Evolutionary conservation across 192 early-diverging fungal species (phyloP).

Genomic region (Gaertneriomyces sp.): DNA sequence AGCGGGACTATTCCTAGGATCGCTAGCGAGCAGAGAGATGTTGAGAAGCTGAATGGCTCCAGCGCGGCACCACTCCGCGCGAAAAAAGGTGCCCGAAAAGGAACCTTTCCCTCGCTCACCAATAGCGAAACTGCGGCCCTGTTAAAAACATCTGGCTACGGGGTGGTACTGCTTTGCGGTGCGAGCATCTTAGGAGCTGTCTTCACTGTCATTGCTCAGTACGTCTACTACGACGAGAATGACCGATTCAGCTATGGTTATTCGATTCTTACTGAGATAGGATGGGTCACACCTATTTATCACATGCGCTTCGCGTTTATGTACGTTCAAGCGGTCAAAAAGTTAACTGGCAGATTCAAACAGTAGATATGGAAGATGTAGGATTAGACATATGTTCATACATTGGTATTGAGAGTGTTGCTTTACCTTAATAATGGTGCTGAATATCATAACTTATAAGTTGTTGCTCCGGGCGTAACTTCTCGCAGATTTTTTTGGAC

Average conservation of each 20-base stretch:
- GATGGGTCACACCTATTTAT: conserved; percentile 1
- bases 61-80: not conserved
- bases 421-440: too few species aligned
- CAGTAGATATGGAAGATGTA: too few species aligned
- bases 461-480: too few species aligned
- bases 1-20: too few species aligned
- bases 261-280: not conserved
- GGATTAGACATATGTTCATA: too few species aligned
- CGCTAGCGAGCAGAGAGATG: not conserved
- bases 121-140: not conserved
- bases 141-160: not conserved
- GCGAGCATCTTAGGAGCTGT: not conserved
- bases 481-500: too few species aligned
- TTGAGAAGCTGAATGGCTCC: not conserved
- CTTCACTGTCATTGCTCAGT: not conserved
- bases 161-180: not conserved
- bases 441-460: too few species aligned
- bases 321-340: not conserved
- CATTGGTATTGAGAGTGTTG: too few species aligned
- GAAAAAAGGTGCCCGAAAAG: not conserved
- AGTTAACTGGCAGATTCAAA: not conserved
- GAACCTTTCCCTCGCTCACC: not conserved
- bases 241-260: not conserved
- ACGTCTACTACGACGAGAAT: not conserved
- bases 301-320: conserved; percentile 2